A percentile compares a stretch with the other conserved stretches of the same genome.
phyloP scores from a whole-genome alignment of 371 early-diverging fungal genomes.

The Mortierella sp. region DNA sequence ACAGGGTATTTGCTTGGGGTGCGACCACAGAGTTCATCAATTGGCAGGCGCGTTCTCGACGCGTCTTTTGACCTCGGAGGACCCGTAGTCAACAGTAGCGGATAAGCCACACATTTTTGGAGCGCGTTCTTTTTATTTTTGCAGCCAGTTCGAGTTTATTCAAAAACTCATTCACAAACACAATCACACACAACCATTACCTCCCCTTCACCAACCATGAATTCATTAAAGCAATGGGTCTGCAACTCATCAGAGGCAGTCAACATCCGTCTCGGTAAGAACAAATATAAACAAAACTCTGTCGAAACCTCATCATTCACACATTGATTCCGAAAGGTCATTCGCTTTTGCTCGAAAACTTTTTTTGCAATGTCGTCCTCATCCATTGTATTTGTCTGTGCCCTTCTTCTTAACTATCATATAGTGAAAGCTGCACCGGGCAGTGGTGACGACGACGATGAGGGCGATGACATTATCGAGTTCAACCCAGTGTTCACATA shows the following conservation, averaged over 20 bases:
- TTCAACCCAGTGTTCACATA: slow-evolving; percentile 88
- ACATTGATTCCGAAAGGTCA: slow-evolving; percentile 2
- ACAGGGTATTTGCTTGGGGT: too few species aligned
- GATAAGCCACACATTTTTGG: background rate
- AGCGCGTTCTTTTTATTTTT: background rate
- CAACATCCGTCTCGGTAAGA: slow-evolving; percentile 56
- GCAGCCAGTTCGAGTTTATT: background rate
- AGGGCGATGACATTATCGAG: slow-evolving; percentile 36
- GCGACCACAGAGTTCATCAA: too few species aligned
- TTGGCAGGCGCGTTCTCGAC: slow-evolving; percentile 6
- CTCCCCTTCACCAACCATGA: slow-evolving; percentile 30
- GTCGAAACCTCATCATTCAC: background rate
- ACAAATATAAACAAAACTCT: background rate
- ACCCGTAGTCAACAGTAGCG: background rate
- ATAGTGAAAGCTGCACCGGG: slow-evolving; percentile 40
- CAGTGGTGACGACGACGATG: slow-evolving; percentile 40
- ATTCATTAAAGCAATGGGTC: slow-evolving; percentile 58
- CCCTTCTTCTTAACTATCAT: background rate
- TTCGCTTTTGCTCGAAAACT: background rate
- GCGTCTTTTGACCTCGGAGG: background rate
- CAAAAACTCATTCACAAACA: background rate
- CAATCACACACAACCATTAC: background rate
- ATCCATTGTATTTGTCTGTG: background rate
- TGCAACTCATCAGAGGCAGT: slow-evolving; percentile 57
- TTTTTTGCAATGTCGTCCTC: background rate